Evolutionary conservation across 2,329 filamentous ascomycete genomes (phyloP).

Genomic region (Dryadomyces quercus-mongolicae): DNA sequence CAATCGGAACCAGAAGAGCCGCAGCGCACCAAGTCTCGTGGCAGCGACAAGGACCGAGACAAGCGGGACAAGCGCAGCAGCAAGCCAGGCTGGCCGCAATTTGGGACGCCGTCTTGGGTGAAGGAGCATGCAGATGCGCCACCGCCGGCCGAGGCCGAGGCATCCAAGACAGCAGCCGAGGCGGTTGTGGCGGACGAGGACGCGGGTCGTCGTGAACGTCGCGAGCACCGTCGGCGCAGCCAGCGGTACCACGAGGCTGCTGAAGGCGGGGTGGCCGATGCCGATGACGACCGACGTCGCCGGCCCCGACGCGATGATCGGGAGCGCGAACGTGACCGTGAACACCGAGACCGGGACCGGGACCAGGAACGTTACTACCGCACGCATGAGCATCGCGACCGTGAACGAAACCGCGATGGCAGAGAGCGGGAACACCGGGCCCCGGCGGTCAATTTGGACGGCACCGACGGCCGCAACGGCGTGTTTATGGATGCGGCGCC

Average conservation of each 20-base stretch:
- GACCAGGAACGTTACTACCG: constrained; percentile 9
- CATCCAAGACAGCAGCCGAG: background rate
- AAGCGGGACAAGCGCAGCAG: constrained; percentile 15
- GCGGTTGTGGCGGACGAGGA: constrained; percentile 26
- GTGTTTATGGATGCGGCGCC: constrained; percentile 33
- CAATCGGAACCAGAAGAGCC: constrained; percentile 29
- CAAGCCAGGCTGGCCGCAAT: constrained; percentile 44
- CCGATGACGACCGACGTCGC: constrained; percentile 18
- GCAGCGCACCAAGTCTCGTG: constrained; percentile 22
- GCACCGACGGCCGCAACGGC: constrained; percentile 24
- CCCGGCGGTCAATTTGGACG: constrained; percentile 15
- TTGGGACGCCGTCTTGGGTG: constrained; percentile 53
- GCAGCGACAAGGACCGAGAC: constrained; percentile 18
- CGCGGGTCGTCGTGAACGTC: constrained; percentile 37
- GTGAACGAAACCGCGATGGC: constrained; percentile 13
- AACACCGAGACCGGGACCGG: constrained; percentile 8
- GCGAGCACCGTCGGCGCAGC: constrained; percentile 33
- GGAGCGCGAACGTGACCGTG: constrained; percentile 16
- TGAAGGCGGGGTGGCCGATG: constrained; percentile 19
- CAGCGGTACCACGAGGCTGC: constrained; percentile 25
- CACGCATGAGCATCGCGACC: constrained; percentile 16
- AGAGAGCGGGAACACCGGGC: background rate
- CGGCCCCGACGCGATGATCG: constrained; percentile 18
- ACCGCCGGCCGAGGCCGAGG: constrained; percentile 22
- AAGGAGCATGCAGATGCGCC: constrained; percentile 52